phyloP scores from a whole-genome alignment of 2,329 filamentous ascomycete species.

The Fusarium multiceps region DNA sequence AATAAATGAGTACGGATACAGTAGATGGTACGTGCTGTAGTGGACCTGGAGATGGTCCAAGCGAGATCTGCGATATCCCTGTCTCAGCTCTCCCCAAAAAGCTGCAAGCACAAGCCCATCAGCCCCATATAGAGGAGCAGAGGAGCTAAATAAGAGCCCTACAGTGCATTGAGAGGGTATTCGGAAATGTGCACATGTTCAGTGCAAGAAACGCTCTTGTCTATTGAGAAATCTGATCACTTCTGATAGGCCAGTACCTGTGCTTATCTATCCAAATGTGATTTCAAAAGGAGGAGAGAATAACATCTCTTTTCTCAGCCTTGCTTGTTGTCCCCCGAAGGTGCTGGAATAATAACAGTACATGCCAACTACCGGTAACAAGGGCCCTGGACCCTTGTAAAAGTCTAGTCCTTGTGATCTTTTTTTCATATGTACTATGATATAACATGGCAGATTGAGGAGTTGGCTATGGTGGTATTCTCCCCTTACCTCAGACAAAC shows the following conservation, averaged over 20 bases:
- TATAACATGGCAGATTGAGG: not conserved
- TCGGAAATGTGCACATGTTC: not conserved
- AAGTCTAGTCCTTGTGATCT: conserved; percentile 13
- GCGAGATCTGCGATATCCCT: conserved; percentile 7
- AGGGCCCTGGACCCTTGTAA: conserved; percentile 9
- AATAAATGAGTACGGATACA: not conserved
- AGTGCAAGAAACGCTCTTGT: not conserved
- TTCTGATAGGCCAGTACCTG: not conserved
- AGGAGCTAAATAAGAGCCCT: not conserved
- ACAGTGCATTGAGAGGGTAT: not conserved
- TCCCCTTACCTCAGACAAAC: not conserved
- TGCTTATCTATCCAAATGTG: not conserved
- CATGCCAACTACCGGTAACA: conserved; percentile 14
- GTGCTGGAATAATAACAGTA: not conserved
- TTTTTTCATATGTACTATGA: not conserved
- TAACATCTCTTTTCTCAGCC: not conserved
- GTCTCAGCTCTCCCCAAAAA: conserved; percentile 1
- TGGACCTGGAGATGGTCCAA: not conserved
- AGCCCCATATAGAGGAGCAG: not conserved
- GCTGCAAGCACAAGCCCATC: conserved; percentile 1
- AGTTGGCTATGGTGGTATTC: not conserved
- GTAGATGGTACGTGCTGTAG: not conserved
- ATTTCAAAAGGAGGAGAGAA: not conserved
- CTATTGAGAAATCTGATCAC: not conserved
- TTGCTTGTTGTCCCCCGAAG: not conserved